Conservation (phyloP, 352 stramenopile genomes). For the Pythium angustatum region DNA sequence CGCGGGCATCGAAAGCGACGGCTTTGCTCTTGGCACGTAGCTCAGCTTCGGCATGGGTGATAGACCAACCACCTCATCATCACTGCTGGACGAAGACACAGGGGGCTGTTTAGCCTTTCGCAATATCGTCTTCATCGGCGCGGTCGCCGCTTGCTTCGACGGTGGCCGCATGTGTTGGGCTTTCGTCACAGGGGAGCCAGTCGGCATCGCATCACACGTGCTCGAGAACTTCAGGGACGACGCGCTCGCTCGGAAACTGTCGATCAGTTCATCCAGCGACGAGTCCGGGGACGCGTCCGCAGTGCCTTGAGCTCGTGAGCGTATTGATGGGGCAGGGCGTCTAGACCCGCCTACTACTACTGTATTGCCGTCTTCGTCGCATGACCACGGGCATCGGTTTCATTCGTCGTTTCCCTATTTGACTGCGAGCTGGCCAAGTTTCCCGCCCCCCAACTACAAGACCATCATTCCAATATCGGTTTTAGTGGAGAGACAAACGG, state of each 20-base stretch:
- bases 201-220: neutral
- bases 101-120: neutral
- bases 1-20: slow-evolving; percentile 28
- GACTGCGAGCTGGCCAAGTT: neutral
- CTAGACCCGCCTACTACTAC: no score
- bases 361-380: neutral
- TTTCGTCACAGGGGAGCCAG: neutral
- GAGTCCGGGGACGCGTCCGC: slow-evolving; percentile 12
- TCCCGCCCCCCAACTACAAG: neutral
- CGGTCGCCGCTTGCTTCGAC: neutral
- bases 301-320: neutral
- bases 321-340: neutral
- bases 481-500: neutral
- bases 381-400: neutral
- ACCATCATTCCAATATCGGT: slow-evolving; percentile 15
- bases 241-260: slow-evolving; percentile 43
- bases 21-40: slow-evolving; percentile 42
- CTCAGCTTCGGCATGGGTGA: slow-evolving; percentile 55
- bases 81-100: neutral
- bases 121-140: neutral
- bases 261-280: slow-evolving; percentile 56
- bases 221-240: slow-evolving; percentile 12
- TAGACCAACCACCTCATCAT: slow-evolving; percentile 17
- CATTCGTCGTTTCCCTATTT: neutral
- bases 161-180: neutral